These are phyloP conservation scores for Neospora caninum DNA, from an alignment of 169 alveolate species.

Conservation along the genomic window DNA sequence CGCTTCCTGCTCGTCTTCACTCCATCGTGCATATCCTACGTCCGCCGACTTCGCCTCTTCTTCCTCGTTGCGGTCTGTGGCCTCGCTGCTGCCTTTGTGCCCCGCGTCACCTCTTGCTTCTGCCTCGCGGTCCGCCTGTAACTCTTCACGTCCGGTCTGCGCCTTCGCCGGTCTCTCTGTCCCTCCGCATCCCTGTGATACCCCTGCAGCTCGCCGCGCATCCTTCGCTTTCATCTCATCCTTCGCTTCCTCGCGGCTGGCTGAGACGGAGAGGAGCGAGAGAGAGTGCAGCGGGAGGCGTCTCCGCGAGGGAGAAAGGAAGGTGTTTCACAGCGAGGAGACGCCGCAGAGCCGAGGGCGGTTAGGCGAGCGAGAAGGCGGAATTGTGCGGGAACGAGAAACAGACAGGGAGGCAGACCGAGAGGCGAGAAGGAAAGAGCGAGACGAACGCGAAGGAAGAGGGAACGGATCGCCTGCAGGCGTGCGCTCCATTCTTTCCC, in stretches of 20 bases:
- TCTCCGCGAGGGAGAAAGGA: too few species aligned
- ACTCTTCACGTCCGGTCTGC: too few species aligned
- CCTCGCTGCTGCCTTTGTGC: background rate
- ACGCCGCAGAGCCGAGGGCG: too few species aligned
- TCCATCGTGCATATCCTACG: too few species aligned
- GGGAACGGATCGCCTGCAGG: background rate
- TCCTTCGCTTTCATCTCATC: too few species aligned
- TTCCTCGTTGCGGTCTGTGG: background rate
- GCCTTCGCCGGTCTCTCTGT: too few species aligned
- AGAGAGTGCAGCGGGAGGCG: too few species aligned
- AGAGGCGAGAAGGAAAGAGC: background rate
- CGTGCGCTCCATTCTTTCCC: background rate
- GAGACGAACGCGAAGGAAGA: background rate
- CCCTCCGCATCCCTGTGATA: too few species aligned
- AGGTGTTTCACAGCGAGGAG: too few species aligned
- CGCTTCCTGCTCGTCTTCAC: background rate
- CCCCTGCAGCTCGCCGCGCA: too few species aligned
- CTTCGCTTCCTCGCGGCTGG: background rate
- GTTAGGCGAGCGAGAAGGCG: background rate
- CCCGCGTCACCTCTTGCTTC: too few species aligned
- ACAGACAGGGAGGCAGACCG: background rate
- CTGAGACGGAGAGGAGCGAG: background rate
- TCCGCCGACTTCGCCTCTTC: background rate
- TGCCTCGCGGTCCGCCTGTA: too few species aligned
- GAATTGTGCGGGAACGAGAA: background rate